Conservation (phyloP, 129 eudicot genomes). For the Centella asiatica region DNA sequence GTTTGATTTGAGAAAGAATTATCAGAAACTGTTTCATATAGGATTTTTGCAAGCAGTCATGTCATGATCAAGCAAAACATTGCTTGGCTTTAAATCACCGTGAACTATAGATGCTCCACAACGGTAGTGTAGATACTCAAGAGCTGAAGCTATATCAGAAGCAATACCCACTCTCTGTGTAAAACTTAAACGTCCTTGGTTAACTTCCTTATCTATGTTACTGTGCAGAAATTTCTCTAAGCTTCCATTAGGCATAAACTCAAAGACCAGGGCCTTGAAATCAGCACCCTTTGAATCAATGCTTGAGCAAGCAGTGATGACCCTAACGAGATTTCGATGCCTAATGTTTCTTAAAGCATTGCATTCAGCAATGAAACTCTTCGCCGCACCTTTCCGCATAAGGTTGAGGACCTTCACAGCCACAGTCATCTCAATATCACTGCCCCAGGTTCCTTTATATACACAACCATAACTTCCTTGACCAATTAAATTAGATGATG, state of each 20-base stretch:
- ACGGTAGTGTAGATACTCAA: constrained; percentile 7
- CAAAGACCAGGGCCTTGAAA: constrained; percentile 14
- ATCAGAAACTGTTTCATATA: background rate
- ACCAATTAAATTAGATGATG: constrained; percentile 15
- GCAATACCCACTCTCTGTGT: constrained; percentile 2
- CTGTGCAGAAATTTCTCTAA: constrained; percentile 19
- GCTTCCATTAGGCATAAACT: constrained; percentile 21
- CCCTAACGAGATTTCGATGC: constrained; percentile 14
- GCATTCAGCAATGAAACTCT: constrained; percentile 25
- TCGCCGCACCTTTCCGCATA: constrained; percentile 13
- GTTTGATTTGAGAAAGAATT: background rate
- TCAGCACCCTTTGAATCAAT: constrained; percentile 11
- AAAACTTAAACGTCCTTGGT: background rate
- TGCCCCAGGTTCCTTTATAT: constrained; percentile 12
- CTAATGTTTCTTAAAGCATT: too few species aligned
- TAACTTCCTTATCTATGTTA: background rate
- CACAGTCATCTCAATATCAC: background rate
- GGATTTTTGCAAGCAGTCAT: constrained; percentile 15
- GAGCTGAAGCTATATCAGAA: constrained; percentile 14
- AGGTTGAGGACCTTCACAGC: constrained; percentile 28
- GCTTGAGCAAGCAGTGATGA: constrained; percentile 13
- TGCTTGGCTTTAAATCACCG: constrained; percentile 20
- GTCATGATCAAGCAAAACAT: constrained; percentile 12
- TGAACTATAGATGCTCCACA: background rate
- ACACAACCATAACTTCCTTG: constrained; percentile 23